These are phyloP conservation scores for Suillus ampliporus DNA, from an alignment of 768 basidiomycete genomes.

Conservation along the genomic window DNA sequence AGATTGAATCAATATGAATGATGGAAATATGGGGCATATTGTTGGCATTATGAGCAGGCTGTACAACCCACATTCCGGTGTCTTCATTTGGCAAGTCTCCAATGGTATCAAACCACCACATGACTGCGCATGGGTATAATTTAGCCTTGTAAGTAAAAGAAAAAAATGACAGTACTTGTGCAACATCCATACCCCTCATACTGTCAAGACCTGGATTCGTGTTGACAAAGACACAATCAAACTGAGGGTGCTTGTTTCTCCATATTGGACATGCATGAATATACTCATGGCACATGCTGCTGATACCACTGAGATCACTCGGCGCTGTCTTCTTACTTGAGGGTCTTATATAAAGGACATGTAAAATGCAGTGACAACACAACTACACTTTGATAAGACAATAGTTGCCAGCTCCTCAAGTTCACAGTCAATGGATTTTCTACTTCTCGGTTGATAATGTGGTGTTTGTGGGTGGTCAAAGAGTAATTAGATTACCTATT, in stretches of 20 bases:
- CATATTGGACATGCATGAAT: constrained; percentile 9
- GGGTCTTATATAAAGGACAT: too few species aligned
- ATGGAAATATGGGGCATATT: background rate
- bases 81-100: constrained; percentile 1
- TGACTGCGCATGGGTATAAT: constrained; percentile 11
- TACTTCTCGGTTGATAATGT: too few species aligned
- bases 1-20: constrained; percentile 14
- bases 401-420: too few species aligned
- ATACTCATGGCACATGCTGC: constrained; percentile 14
- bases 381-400: too few species aligned
- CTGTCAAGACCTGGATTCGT: background rate
- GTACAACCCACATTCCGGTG: constrained; percentile 20
- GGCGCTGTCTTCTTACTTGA: too few species aligned
- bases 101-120: constrained; percentile 10
- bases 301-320: background rate
- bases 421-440: too few species aligned
- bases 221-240: constrained; percentile 15
- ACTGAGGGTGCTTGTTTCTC: background rate
- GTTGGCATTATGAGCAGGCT: constrained; percentile 1
- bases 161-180: constrained; percentile 12
- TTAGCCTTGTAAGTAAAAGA: constrained; percentile 6
- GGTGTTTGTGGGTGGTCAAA: too few species aligned
- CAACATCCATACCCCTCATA: constrained; percentile 10
- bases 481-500: too few species aligned
- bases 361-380: too few species aligned